Evolutionary conservation across 108 stramenopile genomes (phyloP).

Genomic region (Aureococcus anophagefferens): DNA sequence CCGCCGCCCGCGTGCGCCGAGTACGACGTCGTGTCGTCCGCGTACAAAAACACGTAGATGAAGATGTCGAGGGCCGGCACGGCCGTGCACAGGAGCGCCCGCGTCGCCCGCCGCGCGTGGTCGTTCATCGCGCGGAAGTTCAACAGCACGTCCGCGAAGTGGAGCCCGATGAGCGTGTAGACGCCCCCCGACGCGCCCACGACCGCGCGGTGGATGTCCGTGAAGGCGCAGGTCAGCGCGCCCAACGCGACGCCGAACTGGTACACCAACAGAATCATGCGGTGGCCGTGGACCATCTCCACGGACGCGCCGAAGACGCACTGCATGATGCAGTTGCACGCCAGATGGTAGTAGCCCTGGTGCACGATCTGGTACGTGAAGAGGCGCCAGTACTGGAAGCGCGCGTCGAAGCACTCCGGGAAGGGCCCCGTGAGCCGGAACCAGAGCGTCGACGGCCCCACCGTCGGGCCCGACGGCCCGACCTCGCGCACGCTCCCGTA

Average conservation of each 20-base stretch:
- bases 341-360: neutral
- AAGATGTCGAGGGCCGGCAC: neutral
- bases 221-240: neutral
- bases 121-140: neutral
- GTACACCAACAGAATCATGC: neutral
- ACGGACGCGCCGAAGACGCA: neutral
- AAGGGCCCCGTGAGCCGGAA: neutral
- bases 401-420: neutral
- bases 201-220: neutral
- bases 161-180: neutral
- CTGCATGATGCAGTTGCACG: neutral
- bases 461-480: neutral
- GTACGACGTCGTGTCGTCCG: neutral
- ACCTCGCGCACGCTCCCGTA: no score
- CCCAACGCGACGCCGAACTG: neutral
- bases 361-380: neutral
- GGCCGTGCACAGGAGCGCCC: neutral
- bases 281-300: conserved; percentile 2
- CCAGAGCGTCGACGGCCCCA: neutral
- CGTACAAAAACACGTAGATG: neutral
- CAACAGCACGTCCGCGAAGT: neutral
- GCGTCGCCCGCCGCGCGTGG: neutral
- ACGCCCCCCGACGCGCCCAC: conserved; percentile 1
- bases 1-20: neutral
- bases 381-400: neutral